phyloP scores from a whole-genome alignment of 176 grass and related monocot species.

The Carex kokanica region DNA sequence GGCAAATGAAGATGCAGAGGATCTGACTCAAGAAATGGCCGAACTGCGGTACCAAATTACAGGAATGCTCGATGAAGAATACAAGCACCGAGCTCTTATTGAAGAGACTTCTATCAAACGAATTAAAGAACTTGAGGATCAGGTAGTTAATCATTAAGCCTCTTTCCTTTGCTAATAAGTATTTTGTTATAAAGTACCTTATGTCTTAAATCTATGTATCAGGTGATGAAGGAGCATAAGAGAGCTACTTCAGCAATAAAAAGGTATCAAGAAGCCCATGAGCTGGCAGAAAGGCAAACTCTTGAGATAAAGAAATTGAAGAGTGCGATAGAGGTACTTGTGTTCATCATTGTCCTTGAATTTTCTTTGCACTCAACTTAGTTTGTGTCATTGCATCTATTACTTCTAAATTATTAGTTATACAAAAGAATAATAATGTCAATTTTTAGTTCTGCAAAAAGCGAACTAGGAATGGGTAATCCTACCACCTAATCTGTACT shows the following conservation, averaged over 20 bases:
- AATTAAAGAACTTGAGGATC: conserved; percentile 82
- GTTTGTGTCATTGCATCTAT: conserved; percentile 4
- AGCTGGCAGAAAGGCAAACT: conserved; percentile 48
- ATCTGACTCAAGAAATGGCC: conserved; percentile 99
- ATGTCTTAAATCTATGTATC: conserved; percentile 18
- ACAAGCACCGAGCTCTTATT: conserved; percentile 83
- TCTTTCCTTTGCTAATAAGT: not conserved
- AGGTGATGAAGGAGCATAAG: conserved; percentile 63
- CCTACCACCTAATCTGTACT: not conserved
- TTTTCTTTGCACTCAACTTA: conserved; percentile 19
- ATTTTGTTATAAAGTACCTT: not conserved
- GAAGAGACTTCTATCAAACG: conserved; percentile 90
- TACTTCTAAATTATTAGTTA: conserved; percentile 12
- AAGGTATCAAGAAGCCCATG: conserved; percentile 58
- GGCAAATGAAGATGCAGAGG: conserved; percentile 95
- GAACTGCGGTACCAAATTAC: conserved; percentile 94
- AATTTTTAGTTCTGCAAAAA: conserved; percentile 23
- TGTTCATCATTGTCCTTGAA: conserved; percentile 13
- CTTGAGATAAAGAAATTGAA: conserved; percentile 73
- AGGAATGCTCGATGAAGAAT: conserved; percentile 98
- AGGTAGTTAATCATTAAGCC: conserved; percentile 39
- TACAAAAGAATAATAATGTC: not conserved
- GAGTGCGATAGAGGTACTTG: conserved; percentile 54
- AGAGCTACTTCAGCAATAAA: conserved; percentile 49
- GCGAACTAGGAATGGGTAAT: not conserved